Conservation (phyloP, 345 rosid genomes). For the Viola odorata region DNA sequence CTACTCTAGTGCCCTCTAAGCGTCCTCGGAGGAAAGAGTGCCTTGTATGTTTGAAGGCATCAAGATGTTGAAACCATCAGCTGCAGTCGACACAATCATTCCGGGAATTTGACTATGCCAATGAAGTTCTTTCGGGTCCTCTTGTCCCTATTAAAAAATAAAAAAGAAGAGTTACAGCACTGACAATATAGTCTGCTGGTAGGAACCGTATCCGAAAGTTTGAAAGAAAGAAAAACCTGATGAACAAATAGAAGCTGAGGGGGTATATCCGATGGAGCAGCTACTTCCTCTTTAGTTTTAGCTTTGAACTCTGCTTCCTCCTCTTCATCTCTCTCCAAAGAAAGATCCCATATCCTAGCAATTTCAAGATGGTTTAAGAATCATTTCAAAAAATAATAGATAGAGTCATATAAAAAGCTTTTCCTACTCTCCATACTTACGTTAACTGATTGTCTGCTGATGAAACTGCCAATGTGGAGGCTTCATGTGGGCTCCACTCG, state of each 20-base stretch:
- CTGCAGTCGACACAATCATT: conserved; percentile 79
- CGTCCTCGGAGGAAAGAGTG: conserved; percentile 57
- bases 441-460: conserved; percentile 85
- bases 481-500: conserved; percentile 91
- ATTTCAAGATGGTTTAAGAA: conserved; percentile 3
- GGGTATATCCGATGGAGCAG: conserved; percentile 78
- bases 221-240: conserved; percentile 47
- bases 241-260: conserved; percentile 96
- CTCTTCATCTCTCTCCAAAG: conserved; percentile 90
- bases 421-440: conserved; percentile 38
- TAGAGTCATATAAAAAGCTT: not conserved
- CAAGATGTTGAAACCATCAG: conserved; percentile 78
- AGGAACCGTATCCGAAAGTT: not conserved
- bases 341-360: conserved; percentile 90
- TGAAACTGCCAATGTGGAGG: conserved; percentile 79
- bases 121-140: conserved; percentile 89
- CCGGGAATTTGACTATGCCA: conserved; percentile 94
- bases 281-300: conserved; percentile 70
- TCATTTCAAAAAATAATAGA: not conserved
- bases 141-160: conserved; percentile 65
- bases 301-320: conserved; percentile 91
- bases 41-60: conserved; percentile 92
- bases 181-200: not conserved
- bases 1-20: not conserved
- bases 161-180: not conserved